phyloP scores from a whole-genome alignment of 495 filamentous ascomycete genomes.

The Aspergillus avenaceus region DNA sequence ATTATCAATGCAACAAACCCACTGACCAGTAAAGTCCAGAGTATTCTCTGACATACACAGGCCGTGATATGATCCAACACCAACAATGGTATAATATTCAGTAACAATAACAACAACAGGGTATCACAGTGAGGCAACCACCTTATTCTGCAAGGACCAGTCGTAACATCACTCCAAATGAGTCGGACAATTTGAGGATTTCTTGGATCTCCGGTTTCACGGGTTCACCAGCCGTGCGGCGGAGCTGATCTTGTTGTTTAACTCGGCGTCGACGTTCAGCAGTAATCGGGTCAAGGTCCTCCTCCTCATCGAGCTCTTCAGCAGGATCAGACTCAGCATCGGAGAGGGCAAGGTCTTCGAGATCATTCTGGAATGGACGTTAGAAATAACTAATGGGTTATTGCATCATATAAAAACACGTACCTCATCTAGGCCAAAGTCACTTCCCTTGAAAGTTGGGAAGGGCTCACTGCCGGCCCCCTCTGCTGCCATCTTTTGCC shows the following conservation, averaged over 20 bases:
- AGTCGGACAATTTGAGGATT: conserved; percentile 69
- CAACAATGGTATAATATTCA: neutral
- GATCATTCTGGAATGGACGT: conserved; percentile 49
- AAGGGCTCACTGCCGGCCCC: conserved; percentile 43
- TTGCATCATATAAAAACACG: conserved; percentile 14
- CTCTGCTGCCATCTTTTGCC: conserved; percentile 96
- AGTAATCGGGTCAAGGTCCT: conserved; percentile 78
- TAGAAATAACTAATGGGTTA: neutral
- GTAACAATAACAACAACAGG: conserved; percentile 10
- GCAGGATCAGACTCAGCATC: conserved; percentile 63
- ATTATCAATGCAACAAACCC: neutral
- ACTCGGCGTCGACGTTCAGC: conserved; percentile 73
- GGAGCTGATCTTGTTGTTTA: conserved; percentile 71
- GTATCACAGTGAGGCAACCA: conserved; percentile 15
- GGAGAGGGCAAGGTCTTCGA: conserved; percentile 76
- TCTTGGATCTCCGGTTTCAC: conserved; percentile 77
- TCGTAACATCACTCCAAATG: conserved; percentile 81
- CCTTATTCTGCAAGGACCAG: conserved; percentile 73
- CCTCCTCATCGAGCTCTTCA: conserved; percentile 70
- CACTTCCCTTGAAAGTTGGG: conserved; percentile 63
- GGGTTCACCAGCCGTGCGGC: conserved; percentile 84
- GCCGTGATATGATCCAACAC: conserved; percentile 4
- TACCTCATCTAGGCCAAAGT: conserved; percentile 87
- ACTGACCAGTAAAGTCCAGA: neutral
- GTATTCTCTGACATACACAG: neutral